Conservation (phyloP, 73 alveolate species). For the Durusdinium trenchii region DNA sequence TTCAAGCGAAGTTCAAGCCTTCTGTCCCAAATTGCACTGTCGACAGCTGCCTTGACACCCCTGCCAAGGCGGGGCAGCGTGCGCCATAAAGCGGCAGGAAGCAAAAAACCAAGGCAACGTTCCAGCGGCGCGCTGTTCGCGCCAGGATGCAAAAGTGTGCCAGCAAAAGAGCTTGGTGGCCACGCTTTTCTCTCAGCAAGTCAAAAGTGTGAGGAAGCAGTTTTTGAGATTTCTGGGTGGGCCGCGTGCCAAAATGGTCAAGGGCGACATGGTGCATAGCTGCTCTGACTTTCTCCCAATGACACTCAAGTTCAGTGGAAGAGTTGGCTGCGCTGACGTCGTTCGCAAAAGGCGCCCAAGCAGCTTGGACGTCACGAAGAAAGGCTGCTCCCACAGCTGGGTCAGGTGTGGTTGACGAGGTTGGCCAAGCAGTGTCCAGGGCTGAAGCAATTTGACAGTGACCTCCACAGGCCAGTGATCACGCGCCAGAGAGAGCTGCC, state of each 20-base stretch:
- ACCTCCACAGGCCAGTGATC: conserved; percentile 54
- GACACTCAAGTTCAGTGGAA: not conserved
- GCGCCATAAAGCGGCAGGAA: not conserved
- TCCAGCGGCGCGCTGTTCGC: not conserved
- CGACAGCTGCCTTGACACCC: not conserved
- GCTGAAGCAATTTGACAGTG: not conserved
- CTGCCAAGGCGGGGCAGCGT: not conserved
- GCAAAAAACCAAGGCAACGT: conserved; percentile 13
- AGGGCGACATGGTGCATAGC: conserved; percentile 8
- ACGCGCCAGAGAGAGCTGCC: conserved; percentile 54
- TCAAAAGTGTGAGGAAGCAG: not conserved
- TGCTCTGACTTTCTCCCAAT: not conserved
- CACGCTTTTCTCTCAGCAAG: not conserved
- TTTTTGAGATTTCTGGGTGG: not conserved
- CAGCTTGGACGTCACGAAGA: not conserved
- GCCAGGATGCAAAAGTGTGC: not conserved
- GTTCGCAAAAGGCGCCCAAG: not conserved
- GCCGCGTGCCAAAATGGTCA: conserved; percentile 28
- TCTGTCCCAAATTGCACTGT: not conserved
- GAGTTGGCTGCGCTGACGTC: not conserved
- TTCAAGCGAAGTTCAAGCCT: not conserved
- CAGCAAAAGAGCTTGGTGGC: not conserved
- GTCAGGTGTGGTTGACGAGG: not conserved
- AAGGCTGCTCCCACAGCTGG: not conserved
- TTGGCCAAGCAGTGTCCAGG: not conserved